Evolutionary conservation across 768 basidiomycete species (phyloP).

Genomic region (Harrya chromipes): DNA sequence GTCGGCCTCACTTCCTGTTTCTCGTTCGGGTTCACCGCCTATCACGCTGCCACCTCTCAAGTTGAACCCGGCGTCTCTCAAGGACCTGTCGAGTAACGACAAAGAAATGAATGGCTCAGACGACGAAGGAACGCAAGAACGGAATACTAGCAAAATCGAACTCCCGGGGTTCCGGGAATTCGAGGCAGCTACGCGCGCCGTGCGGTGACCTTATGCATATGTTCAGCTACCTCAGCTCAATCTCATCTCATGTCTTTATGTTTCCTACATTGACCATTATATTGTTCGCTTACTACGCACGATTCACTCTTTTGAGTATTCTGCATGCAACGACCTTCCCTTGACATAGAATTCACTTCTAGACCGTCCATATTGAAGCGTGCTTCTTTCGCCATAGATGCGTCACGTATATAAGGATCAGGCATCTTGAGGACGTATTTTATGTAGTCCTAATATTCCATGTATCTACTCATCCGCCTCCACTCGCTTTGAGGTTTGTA

Average conservation of each 20-base stretch:
- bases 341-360: constrained; percentile 23
- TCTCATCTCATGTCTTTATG: constrained; percentile 5
- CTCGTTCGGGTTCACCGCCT: constrained; percentile 65
- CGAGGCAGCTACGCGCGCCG: constrained; percentile 44
- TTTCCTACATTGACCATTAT: constrained; percentile 8
- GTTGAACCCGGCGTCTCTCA: constrained; percentile 30
- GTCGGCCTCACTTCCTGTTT: constrained; percentile 44
- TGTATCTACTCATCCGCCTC: constrained; percentile 25
- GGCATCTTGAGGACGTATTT: constrained; percentile 36
- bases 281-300: constrained; percentile 10
- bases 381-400: constrained; percentile 25
- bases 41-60: constrained; percentile 72
- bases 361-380: constrained; percentile 16
- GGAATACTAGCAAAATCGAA: constrained; percentile 38
- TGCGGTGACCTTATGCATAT: constrained; percentile 13
- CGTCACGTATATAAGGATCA: constrained; percentile 32
- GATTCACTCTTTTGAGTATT: constrained; percentile 1
- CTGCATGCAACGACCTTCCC: constrained; percentile 9
- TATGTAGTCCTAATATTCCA: constrained; percentile 32
- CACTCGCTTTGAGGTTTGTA: constrained; percentile 11
- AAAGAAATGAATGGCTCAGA: constrained; percentile 22
- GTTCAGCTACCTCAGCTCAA: neutral
- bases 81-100: constrained; percentile 9
- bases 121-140: constrained; percentile 20
- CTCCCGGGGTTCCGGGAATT: constrained; percentile 64